Base-by-base conservation (phyloP, 352 stramenopile genomes). In the Pythium insidiosum region DNA sequence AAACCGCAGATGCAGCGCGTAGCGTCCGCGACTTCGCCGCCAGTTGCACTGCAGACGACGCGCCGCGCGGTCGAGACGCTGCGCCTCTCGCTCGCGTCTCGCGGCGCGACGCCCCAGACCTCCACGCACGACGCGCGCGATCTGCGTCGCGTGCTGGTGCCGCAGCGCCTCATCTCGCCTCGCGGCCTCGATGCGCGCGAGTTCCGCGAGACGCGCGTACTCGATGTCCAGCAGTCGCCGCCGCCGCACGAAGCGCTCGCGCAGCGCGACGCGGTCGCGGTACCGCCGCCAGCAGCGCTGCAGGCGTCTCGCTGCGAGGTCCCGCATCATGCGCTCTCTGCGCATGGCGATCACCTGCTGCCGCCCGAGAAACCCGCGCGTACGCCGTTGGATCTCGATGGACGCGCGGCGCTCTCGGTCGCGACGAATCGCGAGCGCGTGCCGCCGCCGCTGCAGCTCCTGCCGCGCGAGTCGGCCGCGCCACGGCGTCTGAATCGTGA, bases 1-100 rank as follows among this genome's bases (percentile, higher is more conserved):
- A 33, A 86, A 84, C 0, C 73, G 73, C 11, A 80, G 34, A 33
- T 70, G 66, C 0, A 86, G 50, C 12, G 53, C 70, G 25, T 74
- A 74, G 7, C 53, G 43, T 0, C 60, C 63, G 34, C 63, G 59
- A 34, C 63, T 60, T n/a, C 58, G 55, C 12, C 71, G 65, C 65
- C 72, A 84, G 43, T 64, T 73, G 1, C 47, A 56, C 44, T 87
- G 68, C 3, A 84, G 46, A 7, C 52, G 68, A 0, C 64, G 52
- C 11, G 52, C 67, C 1, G 71, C 71, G 13, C 58, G 43, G 1
- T 74, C 61, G 31, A 63, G 52, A 4, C 37, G 33, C 29, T 47
- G 43, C 2, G 45, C 49, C 15, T 38, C 33, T 1, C 61, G 13
- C 22, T 43, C 58, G 5, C 37, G 50, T 7, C 37, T 22, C 5